A percentile compares a stretch with the other conserved stretches of the same genome.
Evolutionary conservation across 148 eudicot species (phyloP).

Genomic region (Cornus suecica): DNA sequence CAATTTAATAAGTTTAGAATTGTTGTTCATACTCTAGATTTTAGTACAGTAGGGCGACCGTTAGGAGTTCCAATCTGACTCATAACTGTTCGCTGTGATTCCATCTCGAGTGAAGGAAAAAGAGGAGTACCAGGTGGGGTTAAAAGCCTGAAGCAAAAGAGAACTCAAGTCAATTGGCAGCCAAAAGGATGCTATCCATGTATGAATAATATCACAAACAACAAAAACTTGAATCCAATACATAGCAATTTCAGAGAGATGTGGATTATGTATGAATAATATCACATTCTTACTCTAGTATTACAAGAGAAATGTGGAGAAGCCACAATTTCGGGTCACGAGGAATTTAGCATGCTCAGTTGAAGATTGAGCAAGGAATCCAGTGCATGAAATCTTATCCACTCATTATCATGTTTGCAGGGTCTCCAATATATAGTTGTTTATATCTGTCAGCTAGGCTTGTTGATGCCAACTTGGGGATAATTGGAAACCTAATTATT

Average conservation of each 20-base stretch:
- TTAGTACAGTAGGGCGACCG: slow-evolving; percentile 38
- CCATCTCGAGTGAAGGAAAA: slow-evolving; percentile 57
- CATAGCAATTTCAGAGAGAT: no score
- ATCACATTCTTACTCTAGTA: no score
- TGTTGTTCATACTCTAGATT: slow-evolving; percentile 42
- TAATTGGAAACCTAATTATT: not conserved
- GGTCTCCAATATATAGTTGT: not conserved
- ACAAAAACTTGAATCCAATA: not conserved
- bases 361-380: not conserved
- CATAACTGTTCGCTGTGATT: slow-evolving; percentile 33
- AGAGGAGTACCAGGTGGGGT: slow-evolving; percentile 66
- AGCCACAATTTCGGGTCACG: not conserved
- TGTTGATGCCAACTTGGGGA: not conserved
- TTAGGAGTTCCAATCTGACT: slow-evolving; percentile 39
- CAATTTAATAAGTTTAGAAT: not conserved
- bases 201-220: not conserved
- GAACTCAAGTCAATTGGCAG: not conserved
- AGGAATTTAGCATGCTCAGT: not conserved
- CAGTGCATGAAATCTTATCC: not conserved
- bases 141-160: slow-evolving; percentile 43
- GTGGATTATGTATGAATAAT: no score
- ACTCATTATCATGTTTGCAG: not conserved
- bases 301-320: not conserved
- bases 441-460: not conserved
- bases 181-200: not conserved